Evolutionary conservation across 2,329 filamentous ascomycete genomes (phyloP), one percentile per base, ranked within the genome.

Genomic region (Penicillium sp.): DNA sequence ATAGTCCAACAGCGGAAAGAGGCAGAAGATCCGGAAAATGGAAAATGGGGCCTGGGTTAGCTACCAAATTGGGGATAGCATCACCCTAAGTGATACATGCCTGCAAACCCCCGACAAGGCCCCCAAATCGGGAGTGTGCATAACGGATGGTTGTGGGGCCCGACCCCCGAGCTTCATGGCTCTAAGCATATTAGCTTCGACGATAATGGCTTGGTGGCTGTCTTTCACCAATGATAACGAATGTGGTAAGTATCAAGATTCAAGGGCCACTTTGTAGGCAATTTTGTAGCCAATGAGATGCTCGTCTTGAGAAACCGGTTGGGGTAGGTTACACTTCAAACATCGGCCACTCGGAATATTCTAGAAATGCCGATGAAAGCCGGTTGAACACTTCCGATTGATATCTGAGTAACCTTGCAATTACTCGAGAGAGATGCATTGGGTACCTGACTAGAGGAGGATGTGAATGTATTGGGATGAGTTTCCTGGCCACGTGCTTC

Each of bases 131-230:
- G 13, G 28, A 10, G 31, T 10, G 33, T 18, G 14, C 33, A 35
- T 35, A 18, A 36, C 16, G 25, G 41, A 46, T 14, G 3, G 8
- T 27, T 2, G 47, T 50, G 47, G 36, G 25, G 39, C 35, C 35
- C 34, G 19, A 30, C 28, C 40, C 35, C 30, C 30, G 27, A 40
- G 41, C 36, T 50, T 48, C 22, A 43, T 42, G n/a, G 14, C 11
- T 28, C 31, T 43, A 48, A 48, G 25, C 39, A 13, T 43, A 13
- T 36, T 42, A 27, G 37, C 30, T 34, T 42, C 12, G 7, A 16
- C 11, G 9, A 22, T 34, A 3, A 14, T 14, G 28, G 39, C 5
- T 14, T 30, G 28, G 12, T 11, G 14, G 14, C 18, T 13, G 28
- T 4, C 16, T 1, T 49, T 11, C 6, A 22, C 47, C 47, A 50